Evolutionary conservation across 2,329 filamentous ascomycete genomes (phyloP).

Genomic region (Fusarium mangiferae): DNA sequence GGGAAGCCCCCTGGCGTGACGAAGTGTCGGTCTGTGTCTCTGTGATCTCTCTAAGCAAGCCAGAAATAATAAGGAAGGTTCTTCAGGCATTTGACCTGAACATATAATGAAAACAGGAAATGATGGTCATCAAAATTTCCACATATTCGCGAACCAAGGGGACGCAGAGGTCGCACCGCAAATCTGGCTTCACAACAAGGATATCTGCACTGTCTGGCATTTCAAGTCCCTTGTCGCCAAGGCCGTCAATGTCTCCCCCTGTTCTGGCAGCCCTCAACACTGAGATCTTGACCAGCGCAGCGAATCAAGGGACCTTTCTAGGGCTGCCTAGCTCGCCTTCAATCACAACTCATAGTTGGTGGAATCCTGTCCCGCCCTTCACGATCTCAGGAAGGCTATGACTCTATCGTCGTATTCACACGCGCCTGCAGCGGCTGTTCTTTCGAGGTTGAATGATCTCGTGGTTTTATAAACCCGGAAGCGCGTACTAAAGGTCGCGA

Average conservation of each 20-base stretch:
- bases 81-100: neutral
- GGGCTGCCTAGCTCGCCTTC: neutral
- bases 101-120: slow-evolving; percentile 3
- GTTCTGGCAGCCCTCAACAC: slow-evolving; percentile 15
- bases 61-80: slow-evolving; percentile 2
- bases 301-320: slow-evolving; percentile 31
- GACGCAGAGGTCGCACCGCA: slow-evolving; percentile 18
- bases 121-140: slow-evolving; percentile 23
- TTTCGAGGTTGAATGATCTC: slow-evolving; percentile 23
- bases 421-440: slow-evolving; percentile 36
- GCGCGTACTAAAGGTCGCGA: slow-evolving; percentile 18
- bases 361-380: neutral
- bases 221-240: slow-evolving; percentile 37
- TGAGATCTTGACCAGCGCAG: slow-evolving; percentile 36
- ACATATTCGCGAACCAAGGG: slow-evolving; percentile 2
- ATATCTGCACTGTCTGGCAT: slow-evolving; percentile 24
- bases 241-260: slow-evolving; percentile 32
- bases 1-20: slow-evolving; percentile 14
- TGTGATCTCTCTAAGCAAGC: neutral
- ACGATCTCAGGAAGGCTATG: neutral
- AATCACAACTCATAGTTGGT: neutral
- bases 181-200: slow-evolving; percentile 11
- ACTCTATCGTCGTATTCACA: neutral
- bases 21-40: slow-evolving; percentile 28
- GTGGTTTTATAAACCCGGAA: slow-evolving; percentile 17